Conservation (phyloP, 257 asterid genomes). For the Nyctanthes arbortristis region DNA sequence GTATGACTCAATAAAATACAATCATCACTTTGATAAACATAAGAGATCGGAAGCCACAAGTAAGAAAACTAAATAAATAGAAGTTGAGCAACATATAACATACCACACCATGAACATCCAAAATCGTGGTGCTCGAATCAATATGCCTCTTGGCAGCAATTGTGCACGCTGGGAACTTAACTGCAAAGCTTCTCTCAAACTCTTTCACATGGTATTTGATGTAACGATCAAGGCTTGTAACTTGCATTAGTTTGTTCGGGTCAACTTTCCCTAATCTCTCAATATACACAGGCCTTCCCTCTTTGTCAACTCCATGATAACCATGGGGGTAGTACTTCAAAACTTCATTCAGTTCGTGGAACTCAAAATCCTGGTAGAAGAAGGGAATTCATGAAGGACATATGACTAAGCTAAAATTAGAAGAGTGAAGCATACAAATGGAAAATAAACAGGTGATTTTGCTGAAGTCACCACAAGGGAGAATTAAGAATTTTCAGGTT, state of each 20-base stretch:
- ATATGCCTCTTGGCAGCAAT: slow-evolving; percentile 95
- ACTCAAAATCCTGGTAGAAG: slow-evolving; percentile 73
- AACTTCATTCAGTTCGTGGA: slow-evolving; percentile 76
- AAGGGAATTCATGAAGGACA: slow-evolving; percentile 11
- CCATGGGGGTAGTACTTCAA: slow-evolving; percentile 93
- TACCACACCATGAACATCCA: slow-evolving; percentile 99
- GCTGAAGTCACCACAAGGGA: not conserved
- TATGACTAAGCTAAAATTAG: not conserved
- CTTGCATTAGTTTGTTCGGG: slow-evolving; percentile 86
- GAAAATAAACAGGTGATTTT: not conserved
- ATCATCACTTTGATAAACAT: not conserved
- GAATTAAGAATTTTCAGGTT: not conserved
- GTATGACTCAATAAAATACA: not conserved
- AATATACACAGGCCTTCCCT: slow-evolving; percentile 89
- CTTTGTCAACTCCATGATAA: slow-evolving; percentile 94
- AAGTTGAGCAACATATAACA: slow-evolving; percentile 26
- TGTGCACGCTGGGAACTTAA: slow-evolving; percentile 95
- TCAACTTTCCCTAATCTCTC: slow-evolving; percentile 94
- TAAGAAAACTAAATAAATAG: not conserved
- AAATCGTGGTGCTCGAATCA: slow-evolving; percentile 92
- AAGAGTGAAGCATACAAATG: not conserved
- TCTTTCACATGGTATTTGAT: slow-evolving; percentile 85
- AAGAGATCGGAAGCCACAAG: not conserved
- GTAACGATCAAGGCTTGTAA: slow-evolving; percentile 86
- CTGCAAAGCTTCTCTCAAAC: slow-evolving; percentile 71